Conservation (phyloP, 148 eudicot species). For the Polygonum aviculare region DNA sequence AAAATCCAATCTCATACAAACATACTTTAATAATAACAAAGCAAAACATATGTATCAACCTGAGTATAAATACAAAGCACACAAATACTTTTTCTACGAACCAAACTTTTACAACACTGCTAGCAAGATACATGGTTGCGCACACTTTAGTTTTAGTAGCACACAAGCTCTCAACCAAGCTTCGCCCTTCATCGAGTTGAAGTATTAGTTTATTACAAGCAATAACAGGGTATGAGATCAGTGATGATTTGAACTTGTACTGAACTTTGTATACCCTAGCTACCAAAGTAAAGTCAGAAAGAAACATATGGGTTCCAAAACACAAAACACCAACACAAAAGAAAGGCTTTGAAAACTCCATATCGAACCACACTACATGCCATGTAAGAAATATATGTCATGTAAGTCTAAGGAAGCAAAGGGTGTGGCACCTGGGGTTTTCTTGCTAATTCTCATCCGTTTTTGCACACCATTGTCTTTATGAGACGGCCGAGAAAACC, state of each 20-base stretch:
- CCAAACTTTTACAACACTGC: background rate
- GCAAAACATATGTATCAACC: background rate
- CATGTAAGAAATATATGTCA: background rate
- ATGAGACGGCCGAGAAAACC: too few species aligned
- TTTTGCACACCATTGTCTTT: background rate
- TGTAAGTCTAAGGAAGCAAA: background rate
- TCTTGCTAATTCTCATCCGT: background rate
- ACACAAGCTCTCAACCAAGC: background rate
- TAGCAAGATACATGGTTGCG: background rate
- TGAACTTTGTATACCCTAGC: background rate
- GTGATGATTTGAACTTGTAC: background rate
- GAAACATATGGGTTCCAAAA: background rate
- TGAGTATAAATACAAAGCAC: background rate
- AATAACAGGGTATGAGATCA: background rate
- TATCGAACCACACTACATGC: background rate
- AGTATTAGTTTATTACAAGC: background rate
- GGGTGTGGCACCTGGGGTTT: background rate
- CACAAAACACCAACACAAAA: background rate
- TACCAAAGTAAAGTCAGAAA: too few species aligned
- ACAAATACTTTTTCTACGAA: background rate
- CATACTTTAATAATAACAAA: background rate
- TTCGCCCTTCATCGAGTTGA: background rate
- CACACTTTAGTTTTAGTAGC: background rate
- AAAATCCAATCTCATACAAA: background rate
- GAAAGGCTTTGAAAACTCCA: background rate